Evolutionary conservation across 352 stramenopile species (phyloP).

Genomic region (Sclerospora graminicola): DNA sequence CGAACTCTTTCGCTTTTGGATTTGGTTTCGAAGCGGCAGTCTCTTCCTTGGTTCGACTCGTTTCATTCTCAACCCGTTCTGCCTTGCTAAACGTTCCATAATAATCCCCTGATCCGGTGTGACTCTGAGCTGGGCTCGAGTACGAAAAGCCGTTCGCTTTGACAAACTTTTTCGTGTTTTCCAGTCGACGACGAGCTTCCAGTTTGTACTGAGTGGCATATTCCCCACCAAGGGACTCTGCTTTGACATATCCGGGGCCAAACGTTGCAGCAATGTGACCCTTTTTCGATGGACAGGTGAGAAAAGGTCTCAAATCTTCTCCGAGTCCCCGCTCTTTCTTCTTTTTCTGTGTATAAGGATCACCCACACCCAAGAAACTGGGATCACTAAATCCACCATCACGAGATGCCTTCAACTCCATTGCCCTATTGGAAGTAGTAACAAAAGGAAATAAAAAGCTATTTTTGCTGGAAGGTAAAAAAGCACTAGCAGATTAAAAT

Average conservation of each 20-base stretch:
- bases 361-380: constrained; percentile 53
- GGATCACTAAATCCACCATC: constrained; percentile 70
- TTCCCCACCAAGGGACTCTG: constrained; percentile 43
- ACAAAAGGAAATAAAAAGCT: no score
- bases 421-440: constrained; percentile 3
- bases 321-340: constrained; percentile 35
- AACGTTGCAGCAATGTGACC: constrained; percentile 50
- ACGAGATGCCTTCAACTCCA: constrained; percentile 33
- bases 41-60: no score
- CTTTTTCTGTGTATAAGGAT: no score
- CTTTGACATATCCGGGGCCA: constrained; percentile 50
- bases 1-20: constrained; percentile 44
- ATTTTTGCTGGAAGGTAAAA: not conserved
- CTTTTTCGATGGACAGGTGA: constrained; percentile 62
- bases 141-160: constrained; percentile 61
- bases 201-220: constrained; percentile 65
- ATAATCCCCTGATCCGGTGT: constrained; percentile 60
- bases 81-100: constrained; percentile 59
- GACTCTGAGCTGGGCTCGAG: no score
- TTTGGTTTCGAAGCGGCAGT: no score
- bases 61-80: constrained; percentile 51
- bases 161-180: constrained; percentile 62
- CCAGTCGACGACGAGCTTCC: constrained; percentile 46
- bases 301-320: no score
- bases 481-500: not conserved